phyloP scores from a whole-genome alignment of 2,329 filamentous ascomycete genomes.

The Cladosporium oxysporum region DNA sequence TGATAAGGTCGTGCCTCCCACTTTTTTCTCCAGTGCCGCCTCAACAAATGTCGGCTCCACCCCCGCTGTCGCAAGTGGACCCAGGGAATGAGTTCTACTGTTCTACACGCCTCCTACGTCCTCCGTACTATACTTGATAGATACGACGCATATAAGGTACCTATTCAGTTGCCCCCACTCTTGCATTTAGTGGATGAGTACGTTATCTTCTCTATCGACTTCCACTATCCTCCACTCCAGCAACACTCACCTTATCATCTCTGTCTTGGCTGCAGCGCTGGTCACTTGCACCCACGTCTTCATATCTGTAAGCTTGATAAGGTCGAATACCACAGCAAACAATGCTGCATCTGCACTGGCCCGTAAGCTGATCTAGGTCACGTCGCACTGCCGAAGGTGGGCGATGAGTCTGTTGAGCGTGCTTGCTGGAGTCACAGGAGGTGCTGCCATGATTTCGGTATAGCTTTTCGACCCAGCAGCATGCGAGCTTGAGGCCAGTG shows the following conservation, averaged over 20 bases:
- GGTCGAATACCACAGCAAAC: too few species aligned
- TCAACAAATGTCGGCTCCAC: slow-evolving; percentile 7
- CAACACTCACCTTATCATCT: neutral
- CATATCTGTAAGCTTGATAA: neutral
- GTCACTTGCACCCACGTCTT: neutral
- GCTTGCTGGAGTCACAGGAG: neutral
- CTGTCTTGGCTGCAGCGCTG: neutral
- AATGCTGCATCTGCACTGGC: neutral
- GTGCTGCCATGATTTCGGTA: neutral
- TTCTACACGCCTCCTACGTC: too few species aligned
- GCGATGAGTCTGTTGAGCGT: neutral
- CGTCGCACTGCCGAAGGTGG: neutral
- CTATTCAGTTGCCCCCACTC: too few species aligned
- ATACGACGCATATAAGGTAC: too few species aligned
- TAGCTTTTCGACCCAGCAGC: neutral
- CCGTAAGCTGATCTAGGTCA: neutral
- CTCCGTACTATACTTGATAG: too few species aligned
- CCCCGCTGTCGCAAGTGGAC: slow-evolving; percentile 8
- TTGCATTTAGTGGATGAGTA: too few species aligned
- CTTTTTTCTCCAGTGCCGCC: neutral
- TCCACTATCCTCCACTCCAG: neutral
- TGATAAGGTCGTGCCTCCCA: slow-evolving; percentile 7
- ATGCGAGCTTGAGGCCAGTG: neutral
- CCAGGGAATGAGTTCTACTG: too few species aligned
- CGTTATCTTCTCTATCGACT: neutral